Conservation (phyloP, 2,329 filamentous ascomycete genomes). For the Cladosporium sp. region DNA sequence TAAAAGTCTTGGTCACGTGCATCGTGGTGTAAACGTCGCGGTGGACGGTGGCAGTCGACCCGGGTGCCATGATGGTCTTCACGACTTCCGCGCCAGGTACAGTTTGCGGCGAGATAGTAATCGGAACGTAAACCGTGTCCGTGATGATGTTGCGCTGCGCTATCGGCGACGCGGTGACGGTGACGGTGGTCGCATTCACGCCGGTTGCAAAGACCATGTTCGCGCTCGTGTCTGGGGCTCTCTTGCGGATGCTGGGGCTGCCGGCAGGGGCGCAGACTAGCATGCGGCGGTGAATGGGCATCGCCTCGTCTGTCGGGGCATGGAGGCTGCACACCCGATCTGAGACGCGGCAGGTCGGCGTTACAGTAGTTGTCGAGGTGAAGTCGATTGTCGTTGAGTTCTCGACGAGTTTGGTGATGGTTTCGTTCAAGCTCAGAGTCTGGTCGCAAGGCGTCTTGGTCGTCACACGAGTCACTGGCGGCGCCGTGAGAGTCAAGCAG, state of each 20-base stretch:
- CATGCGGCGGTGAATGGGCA: neutral
- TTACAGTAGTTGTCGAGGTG: conserved; percentile 21
- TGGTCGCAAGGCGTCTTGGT: neutral
- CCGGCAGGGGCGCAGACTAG: neutral
- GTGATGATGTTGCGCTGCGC: conserved; percentile 15
- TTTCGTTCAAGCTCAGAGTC: neutral
- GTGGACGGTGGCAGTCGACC: conserved; percentile 15
- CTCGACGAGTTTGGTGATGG: neutral
- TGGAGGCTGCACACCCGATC: neutral
- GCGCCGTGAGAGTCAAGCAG: neutral
- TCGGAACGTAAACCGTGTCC: conserved; percentile 13
- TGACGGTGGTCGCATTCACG: neutral
- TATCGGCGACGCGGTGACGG: conserved; percentile 3
- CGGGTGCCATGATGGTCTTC: conserved; percentile 12
- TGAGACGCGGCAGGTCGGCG: conserved; percentile 3
- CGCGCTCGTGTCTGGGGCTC: neutral
- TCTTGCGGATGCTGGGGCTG: neutral
- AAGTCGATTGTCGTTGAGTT: neutral
- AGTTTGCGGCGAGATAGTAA: conserved; percentile 22
- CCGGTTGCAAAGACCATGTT: neutral
- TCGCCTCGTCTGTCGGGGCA: neutral
- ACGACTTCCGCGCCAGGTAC: conserved; percentile 16
- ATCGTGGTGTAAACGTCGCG: conserved; percentile 18
- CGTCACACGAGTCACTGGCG: neutral
- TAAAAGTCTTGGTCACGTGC: conserved; percentile 18